Base-by-base conservation (phyloP, 768 basidiomycete species). In the Heimioporus sp. region DNA sequence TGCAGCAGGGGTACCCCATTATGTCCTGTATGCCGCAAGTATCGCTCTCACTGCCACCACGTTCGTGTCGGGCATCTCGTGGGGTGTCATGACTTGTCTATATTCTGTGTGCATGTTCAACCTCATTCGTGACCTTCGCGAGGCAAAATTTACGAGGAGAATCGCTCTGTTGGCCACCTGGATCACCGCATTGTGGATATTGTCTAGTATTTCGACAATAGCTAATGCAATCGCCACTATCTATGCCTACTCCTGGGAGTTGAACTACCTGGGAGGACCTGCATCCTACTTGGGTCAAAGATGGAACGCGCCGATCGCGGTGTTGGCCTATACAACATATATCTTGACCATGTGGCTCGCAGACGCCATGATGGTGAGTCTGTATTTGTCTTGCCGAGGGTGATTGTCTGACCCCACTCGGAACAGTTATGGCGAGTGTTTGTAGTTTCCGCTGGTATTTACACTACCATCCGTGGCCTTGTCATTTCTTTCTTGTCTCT, bases 241-340 rank as follows among this genome's bases (percentile, higher is more conserved):
- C 10, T 44, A 51, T n/a, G 43, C 49, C 2, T 51, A 17, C 32
- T 43, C 36, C 13, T 51, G 49, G 49, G 5, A 44, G 31, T 16
- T 51, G 28, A n/a, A 30, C 37, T 44, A 51, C 19, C 30, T 43
- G 10, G 49, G 49, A 32, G 49, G 36, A 21, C 49, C 43, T 21
- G 10, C 2, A 30, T 17, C 16, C 3, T 44, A 44, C 12, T 0
- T 35, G 48, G 41, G 20, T 24, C 4, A 8, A 8, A 5, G 9
- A 32, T 51, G 49, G 49, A 51, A 39, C 49, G 34, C 38, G 30
- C 36, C 49, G 8, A 4, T 51, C 21, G 36, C 49, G 9, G 16
- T 30, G 2, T 28, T 51, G 10, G 17, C 36, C 4, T 13, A 0
- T 11, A 10, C 36, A 13, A 11, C 49, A 2, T 44, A 21, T 12